Percentiles rank a stretch among this genome's conserved stretches.
These are phyloP conservation scores for Brachypodium distachyon DNA, from an alignment of 202 grass and related monocot genomes.

Conservation along the genomic window DNA sequence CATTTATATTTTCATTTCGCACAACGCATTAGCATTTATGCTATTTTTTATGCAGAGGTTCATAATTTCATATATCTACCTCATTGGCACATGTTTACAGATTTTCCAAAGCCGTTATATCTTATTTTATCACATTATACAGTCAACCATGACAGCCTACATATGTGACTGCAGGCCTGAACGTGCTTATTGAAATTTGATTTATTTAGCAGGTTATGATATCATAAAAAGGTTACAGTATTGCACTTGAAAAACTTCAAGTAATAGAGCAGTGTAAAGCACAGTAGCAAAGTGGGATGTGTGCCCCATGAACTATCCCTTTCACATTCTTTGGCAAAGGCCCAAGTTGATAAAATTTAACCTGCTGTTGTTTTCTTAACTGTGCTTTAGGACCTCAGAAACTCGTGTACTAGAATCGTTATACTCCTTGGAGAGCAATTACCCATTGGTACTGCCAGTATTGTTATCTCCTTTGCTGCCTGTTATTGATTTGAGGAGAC, in stretches of 20 bases:
- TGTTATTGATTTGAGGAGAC: slow-evolving; percentile 14
- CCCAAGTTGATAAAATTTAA: slow-evolving; percentile 6
- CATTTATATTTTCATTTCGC: slow-evolving; percentile 2
- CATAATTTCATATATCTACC: background rate
- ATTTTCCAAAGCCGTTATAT: background rate
- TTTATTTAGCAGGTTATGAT: background rate
- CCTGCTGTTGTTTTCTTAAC: background rate
- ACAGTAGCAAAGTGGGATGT: background rate
- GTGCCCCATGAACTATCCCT: background rate
- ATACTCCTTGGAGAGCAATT: slow-evolving; percentile 6
- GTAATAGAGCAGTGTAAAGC: slow-evolving; percentile 6
- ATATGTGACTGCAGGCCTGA: background rate
- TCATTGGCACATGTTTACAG: background rate
- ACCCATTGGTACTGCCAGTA: background rate
- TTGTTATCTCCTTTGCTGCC: slow-evolving; percentile 15
- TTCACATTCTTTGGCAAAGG: slow-evolving; percentile 8
- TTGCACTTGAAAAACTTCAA: background rate
- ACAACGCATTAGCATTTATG: background rate
- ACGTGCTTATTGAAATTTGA: background rate
- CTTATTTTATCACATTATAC: background rate
- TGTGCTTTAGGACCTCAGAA: background rate
- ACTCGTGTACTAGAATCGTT: background rate
- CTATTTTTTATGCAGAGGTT: background rate
- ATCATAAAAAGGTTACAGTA: slow-evolving; percentile 1
- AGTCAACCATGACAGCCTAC: background rate